phyloP scores from a whole-genome alignment of 176 grass and related monocot genomes.

The Canna indica region DNA sequence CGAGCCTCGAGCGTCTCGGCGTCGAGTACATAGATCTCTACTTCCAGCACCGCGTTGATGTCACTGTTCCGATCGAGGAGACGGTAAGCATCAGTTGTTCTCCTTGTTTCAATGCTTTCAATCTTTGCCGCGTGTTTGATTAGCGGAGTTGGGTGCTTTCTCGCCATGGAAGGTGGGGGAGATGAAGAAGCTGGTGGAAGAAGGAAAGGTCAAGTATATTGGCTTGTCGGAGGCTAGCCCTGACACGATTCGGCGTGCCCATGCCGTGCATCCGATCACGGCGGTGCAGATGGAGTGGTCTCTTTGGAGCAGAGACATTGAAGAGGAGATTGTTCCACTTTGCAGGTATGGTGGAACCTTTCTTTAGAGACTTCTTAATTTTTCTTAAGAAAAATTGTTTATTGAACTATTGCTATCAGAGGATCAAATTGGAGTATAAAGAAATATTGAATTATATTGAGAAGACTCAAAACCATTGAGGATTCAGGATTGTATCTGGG shows the following conservation, averaged over 20 bases:
- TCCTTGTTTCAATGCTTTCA: not conserved
- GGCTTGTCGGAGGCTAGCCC: slow-evolving; percentile 10
- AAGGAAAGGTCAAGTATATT: slow-evolving; percentile 13
- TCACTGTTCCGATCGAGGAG: slow-evolving; percentile 15
- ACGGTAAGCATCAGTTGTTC: not conserved
- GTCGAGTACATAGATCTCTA: slow-evolving; percentile 13
- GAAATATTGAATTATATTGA: too few species aligned
- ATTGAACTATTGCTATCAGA: too few species aligned
- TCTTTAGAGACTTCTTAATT: too few species aligned
- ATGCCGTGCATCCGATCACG: not conserved
- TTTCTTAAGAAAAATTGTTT: too few species aligned
- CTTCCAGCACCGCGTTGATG: not conserved
- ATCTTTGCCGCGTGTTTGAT: not conserved
- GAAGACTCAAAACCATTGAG: too few species aligned
- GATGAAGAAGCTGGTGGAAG: slow-evolving; percentile 15
- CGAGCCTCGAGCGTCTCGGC: slow-evolving; percentile 7
- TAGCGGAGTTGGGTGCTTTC: not conserved
- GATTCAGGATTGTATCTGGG: too few species aligned
- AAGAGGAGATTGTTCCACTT: slow-evolving; percentile 14
- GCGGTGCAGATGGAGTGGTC: slow-evolving; percentile 15
- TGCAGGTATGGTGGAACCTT: slow-evolving; percentile 12
- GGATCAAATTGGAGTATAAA: too few species aligned
- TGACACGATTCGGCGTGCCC: slow-evolving; percentile 8
- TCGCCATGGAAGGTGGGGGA: not conserved
- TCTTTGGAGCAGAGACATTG: slow-evolving; percentile 5